A percentile compares a stretch with the other conserved stretches of the same genome.
Evolutionary conservation across 768 basidiomycete genomes (phyloP).

Genomic region (Lyophyllum semitale): DNA sequence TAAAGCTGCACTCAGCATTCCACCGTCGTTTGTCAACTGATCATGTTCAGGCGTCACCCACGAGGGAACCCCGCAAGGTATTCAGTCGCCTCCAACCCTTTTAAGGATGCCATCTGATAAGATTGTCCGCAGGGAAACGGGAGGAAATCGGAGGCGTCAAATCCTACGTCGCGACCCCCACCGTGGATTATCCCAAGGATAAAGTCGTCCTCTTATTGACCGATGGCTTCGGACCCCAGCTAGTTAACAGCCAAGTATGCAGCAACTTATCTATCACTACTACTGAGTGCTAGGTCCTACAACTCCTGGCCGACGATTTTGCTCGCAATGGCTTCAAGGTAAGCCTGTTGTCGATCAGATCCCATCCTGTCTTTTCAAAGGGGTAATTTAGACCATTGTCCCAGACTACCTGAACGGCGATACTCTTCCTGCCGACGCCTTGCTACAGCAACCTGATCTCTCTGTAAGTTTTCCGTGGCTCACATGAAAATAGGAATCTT

Average conservation of each 20-base stretch:
- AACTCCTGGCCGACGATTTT: conserved; percentile 46
- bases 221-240: conserved; percentile 52
- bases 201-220: conserved; percentile 58
- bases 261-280: background rate
- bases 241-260: conserved; percentile 47
- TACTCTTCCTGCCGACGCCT: conserved; percentile 35
- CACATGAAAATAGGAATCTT: background rate
- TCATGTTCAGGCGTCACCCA: conserved; percentile 45
- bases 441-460: conserved; percentile 31
- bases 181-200: conserved; percentile 49
- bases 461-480: background rate
- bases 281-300: background rate
- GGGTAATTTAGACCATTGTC: conserved; percentile 30
- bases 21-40: background rate
- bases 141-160: conserved; percentile 48
- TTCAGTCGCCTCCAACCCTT: background rate
- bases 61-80: conserved; percentile 50
- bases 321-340: conserved; percentile 49
- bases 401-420: conserved; percentile 47
- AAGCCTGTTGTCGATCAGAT: background rate
- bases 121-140: conserved; percentile 39
- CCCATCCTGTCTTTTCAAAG: background rate
- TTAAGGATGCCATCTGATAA: conserved; percentile 5
- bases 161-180: conserved; percentile 57
- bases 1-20: conserved; percentile 15